These are phyloP conservation scores for Nothophytophthora sp. DNA, from an alignment of 352 stramenopile genomes.

Conservation along the genomic window DNA sequence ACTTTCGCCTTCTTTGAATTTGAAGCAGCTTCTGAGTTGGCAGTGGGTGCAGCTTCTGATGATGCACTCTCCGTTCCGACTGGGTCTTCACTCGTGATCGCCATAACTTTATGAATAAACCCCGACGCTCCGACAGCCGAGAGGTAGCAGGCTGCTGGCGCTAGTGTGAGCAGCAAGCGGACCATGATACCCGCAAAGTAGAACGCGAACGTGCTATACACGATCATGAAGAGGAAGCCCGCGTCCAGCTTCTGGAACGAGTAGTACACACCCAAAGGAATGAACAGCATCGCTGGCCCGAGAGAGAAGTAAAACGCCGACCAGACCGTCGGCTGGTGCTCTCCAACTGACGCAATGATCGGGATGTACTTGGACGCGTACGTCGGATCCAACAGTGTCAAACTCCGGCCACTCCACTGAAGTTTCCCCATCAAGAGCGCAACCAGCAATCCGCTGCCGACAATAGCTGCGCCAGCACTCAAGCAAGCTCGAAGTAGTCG, in stretches of 20 bases:
- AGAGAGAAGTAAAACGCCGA: slow-evolving; percentile 93
- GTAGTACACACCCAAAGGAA: slow-evolving; percentile 90
- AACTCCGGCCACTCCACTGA: slow-evolving; percentile 91
- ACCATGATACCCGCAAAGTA: slow-evolving; percentile 96
- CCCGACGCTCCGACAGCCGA: slow-evolving; percentile 81
- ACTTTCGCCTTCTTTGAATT: not conserved
- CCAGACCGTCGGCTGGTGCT: slow-evolving; percentile 95
- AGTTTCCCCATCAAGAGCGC: slow-evolving; percentile 74
- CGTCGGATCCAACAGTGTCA: slow-evolving; percentile 92
- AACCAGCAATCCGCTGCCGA: slow-evolving; percentile 39
- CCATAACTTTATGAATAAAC: slow-evolving; percentile 51
- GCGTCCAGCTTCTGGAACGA: slow-evolving; percentile 74
- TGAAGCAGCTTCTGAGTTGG: not conserved
- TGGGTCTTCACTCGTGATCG: slow-evolving; percentile 12
- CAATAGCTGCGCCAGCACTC: slow-evolving; percentile 29
- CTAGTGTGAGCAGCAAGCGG: slow-evolving; percentile 91
- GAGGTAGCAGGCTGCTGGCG: slow-evolving; percentile 89
- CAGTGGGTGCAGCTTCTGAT: not conserved
- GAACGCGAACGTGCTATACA: slow-evolving; percentile 91
- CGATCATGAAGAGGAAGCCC: slow-evolving; percentile 89
- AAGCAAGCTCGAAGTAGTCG: slow-evolving; percentile 45
- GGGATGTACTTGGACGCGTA: slow-evolving; percentile 96
- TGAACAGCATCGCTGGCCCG: slow-evolving; percentile 85
- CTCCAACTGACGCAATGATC: slow-evolving; percentile 94
- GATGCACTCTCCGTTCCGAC: slow-evolving; percentile 3